Percentiles rank a stretch among this genome's conserved stretches.
Evolutionary conservation across 768 basidiomycete genomes (phyloP).

Genomic region (Panaeolus cyanescens): DNA sequence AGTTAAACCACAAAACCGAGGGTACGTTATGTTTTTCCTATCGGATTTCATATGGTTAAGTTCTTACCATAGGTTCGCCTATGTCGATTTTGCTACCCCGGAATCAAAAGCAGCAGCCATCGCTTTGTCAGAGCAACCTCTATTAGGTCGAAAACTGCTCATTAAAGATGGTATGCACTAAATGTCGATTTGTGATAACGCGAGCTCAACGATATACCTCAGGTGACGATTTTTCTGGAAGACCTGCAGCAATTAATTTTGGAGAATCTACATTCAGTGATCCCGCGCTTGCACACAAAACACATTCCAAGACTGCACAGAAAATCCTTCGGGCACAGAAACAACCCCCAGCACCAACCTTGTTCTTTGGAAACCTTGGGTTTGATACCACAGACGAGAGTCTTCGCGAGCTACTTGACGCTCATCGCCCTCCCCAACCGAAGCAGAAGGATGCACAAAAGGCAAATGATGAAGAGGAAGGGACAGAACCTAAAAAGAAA

Average conservation of each 20-base stretch:
- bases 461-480: conserved; percentile 29
- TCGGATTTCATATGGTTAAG: neutral
- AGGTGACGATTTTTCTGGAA: conserved; percentile 78
- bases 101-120: conserved; percentile 80
- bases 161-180: conserved; percentile 85
- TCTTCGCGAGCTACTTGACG: conserved; percentile 73
- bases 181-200: neutral
- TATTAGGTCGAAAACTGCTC: conserved; percentile 85
- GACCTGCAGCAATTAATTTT: conserved; percentile 52
- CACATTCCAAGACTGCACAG: conserved; percentile 68
- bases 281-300: conserved; percentile 34
- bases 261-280: conserved; percentile 33
- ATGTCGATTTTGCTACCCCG: conserved; percentile 86
- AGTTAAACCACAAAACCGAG: conserved; percentile 69
- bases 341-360: conserved; percentile 79
- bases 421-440: conserved; percentile 48
- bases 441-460: conserved; percentile 32
- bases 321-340: conserved; percentile 80
- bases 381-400: conserved; percentile 85
- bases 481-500: conserved; percentile 30
- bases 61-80: conserved; percentile 75
- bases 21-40: conserved; percentile 49
- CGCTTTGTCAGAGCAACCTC: conserved; percentile 73
- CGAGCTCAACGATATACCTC: conserved; percentile 2
- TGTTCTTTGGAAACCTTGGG: conserved; percentile 92